Evolutionary conservation across 2,329 filamentous ascomycete species (phyloP), one percentile per base, ranked within the genome.

Genomic region (Talaromyces rugulosus): DNA sequence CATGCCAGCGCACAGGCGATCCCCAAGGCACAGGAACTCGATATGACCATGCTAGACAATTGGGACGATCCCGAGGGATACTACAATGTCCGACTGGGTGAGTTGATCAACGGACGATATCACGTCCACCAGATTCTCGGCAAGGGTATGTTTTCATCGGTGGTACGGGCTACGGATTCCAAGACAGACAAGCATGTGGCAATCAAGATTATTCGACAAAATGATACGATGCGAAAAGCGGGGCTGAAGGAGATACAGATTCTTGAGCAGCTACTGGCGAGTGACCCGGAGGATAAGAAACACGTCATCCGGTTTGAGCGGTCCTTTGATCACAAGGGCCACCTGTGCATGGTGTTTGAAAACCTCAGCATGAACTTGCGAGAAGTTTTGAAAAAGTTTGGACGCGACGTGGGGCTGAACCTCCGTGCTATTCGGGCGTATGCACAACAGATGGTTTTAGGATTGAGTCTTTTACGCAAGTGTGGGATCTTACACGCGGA

Each of bases 171-270:
- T 27, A 84, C 86, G 65, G 93, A 97, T 75, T 85, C 89, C 27
- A 87, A 86, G 56, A 90, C 84, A 62, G 88, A 88, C 70, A 85
- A 86, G 68, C 75, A 90, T n/a, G 93, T 98, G 34, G 95, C 95
- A 28, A 90, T 99, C 82, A 99, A 99, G 79, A 95, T 99, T 69
- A 96, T 98, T 77, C 90, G 95, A 65, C 96, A 96, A 76, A 98
- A 99, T 70, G 93, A 96, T 71, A 90, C 91, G 12, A 89, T 97
- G 87, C 81, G 78, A 67, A 97, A 96, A 76, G 93, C 92, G 53
- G 95, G 93, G 23, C 88, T 92, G 75, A 97, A 95, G 62, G 95
- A 99, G 75, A 96, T 98, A 73, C 90, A 91, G 50, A 96, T 98
- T 66, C 79, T 99, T 54, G 87, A 95, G 72, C 93, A 94, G 71